Evolutionary conservation across 2,329 filamentous ascomycete species (phyloP).

Genomic region (Nigrograna mackinnonii): DNA sequence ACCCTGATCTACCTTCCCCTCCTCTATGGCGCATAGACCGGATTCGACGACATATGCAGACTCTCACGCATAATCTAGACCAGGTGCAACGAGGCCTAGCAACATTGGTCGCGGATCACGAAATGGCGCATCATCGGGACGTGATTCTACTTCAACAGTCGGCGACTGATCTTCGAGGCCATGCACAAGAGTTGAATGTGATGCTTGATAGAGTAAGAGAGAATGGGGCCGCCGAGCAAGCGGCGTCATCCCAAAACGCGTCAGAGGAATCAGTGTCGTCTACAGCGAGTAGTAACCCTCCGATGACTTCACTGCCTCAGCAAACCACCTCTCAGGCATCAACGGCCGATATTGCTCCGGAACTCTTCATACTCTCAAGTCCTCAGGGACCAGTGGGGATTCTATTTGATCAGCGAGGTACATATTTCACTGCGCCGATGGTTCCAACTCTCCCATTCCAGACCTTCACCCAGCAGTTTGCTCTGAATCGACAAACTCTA

Average conservation of each 20-base stretch:
- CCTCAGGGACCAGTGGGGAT: slow-evolving; percentile 40
- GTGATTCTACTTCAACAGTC: slow-evolving; percentile 31
- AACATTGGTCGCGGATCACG: slow-evolving; percentile 21
- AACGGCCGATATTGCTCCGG: slow-evolving; percentile 20
- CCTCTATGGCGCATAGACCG: slow-evolving; percentile 33
- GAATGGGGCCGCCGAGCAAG: not conserved
- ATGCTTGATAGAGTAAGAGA: slow-evolving; percentile 17
- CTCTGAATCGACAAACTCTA: slow-evolving; percentile 34
- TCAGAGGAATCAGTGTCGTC: not conserved
- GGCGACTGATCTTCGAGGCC: slow-evolving; percentile 26
- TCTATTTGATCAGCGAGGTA: slow-evolving; percentile 38
- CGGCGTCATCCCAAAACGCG: not conserved
- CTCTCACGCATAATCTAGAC: slow-evolving; percentile 25
- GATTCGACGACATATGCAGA: slow-evolving; percentile 28
- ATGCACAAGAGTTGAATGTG: slow-evolving; percentile 24
- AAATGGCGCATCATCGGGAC: slow-evolving; percentile 30
- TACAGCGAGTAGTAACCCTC: too few relatives aligned
- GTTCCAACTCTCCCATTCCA: slow-evolving; percentile 29
- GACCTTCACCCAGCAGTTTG: slow-evolving; percentile 36
- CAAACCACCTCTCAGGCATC: slow-evolving; percentile 10
- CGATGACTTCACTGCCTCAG: slow-evolving; percentile 4
- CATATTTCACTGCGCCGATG: slow-evolving; percentile 36
- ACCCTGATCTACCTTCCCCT: slow-evolving; percentile 8
- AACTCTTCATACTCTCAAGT: slow-evolving; percentile 40
- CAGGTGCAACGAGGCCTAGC: slow-evolving; percentile 29